phyloP scores from a whole-genome alignment of 345 rosid species.

The Arabidopsis arenosa region DNA sequence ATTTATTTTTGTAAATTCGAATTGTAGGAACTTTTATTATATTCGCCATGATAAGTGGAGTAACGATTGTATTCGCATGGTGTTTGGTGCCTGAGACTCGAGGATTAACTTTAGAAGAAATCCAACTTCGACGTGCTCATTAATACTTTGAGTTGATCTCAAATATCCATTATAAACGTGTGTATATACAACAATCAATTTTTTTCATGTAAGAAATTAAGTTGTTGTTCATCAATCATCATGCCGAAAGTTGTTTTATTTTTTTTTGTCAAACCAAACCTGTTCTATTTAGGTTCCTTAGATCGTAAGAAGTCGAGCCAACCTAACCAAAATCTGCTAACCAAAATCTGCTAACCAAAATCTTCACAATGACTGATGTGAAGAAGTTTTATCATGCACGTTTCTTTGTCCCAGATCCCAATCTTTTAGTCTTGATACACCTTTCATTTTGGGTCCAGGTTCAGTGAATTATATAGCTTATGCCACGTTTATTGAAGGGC shows the following conservation, averaged over 20 bases:
- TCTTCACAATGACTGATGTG: conserved; percentile 5
- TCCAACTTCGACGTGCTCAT: conserved; percentile 46
- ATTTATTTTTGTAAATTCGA: background rate
- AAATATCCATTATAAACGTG: background rate
- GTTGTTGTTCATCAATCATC: background rate
- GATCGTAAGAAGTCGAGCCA: background rate
- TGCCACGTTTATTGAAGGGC: background rate
- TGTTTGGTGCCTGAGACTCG: conserved; percentile 64
- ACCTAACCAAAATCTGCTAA: background rate
- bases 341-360: background rate
- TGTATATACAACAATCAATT: background rate
- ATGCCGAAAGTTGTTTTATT: background rate
- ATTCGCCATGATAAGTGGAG: conserved; percentile 47
- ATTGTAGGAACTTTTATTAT: conserved; percentile 54
- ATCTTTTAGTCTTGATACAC: background rate
- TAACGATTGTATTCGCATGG: conserved; percentile 45
- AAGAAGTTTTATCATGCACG: background rate
- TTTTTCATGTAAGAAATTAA: background rate
- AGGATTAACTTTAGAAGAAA: conserved; percentile 64
- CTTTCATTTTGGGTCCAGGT: background rate
- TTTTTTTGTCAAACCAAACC: background rate
- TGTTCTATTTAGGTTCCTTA: background rate
- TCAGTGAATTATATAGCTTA: background rate
- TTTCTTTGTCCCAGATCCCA: background rate
- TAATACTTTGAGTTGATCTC: conserved; percentile 8